Percentiles rank a stretch among this genome's conserved stretches.
Evolutionary conservation across 2,329 filamentous ascomycete genomes (phyloP).

Genomic region (Paradendryphiella salina): DNA sequence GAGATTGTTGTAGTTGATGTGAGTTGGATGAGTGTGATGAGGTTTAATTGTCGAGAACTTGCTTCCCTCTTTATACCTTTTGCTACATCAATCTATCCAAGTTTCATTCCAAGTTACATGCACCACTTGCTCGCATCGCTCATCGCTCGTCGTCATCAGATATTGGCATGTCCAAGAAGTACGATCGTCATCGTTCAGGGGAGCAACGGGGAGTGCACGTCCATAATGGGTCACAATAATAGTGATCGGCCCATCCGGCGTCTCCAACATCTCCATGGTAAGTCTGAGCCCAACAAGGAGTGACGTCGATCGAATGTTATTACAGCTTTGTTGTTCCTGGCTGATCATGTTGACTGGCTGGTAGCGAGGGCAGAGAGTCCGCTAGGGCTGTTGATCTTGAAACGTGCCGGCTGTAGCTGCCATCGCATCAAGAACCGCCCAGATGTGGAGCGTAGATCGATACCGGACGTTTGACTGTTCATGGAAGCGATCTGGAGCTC

Average conservation of each 20-base stretch:
- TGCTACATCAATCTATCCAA: constrained; percentile 3
- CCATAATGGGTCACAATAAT: constrained; percentile 17
- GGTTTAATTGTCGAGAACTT: constrained; percentile 23
- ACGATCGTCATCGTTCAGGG: constrained; percentile 35
- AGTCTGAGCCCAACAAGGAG: constrained; percentile 10
- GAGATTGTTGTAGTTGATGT: constrained; percentile 14
- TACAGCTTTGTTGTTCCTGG: constrained; percentile 28
- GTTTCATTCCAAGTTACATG: constrained; percentile 10
- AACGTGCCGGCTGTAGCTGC: constrained; percentile 27
- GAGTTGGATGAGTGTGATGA: constrained; percentile 32
- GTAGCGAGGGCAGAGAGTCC: constrained; percentile 13
- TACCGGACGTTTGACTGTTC: constrained; percentile 27
- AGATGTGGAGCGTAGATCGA: constrained; percentile 28
- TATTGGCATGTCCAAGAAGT: not conserved
- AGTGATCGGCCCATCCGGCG: constrained; percentile 24
- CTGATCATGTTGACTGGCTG: constrained; percentile 24
- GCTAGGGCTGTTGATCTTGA: constrained; percentile 31
- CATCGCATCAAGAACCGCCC: constrained; percentile 5
- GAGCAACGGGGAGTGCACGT: constrained; percentile 12
- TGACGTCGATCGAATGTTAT: constrained; percentile 39
- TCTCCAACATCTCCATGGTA: constrained; percentile 15
- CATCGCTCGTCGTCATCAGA: constrained; percentile 9
- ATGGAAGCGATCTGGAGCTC: constrained; percentile 26
- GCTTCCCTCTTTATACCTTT: constrained; percentile 40
- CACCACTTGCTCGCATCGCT: constrained; percentile 9